phyloP scores from a whole-genome alignment of 2,329 filamentous ascomycete species.

The Lasiodiplodia theobromae region DNA sequence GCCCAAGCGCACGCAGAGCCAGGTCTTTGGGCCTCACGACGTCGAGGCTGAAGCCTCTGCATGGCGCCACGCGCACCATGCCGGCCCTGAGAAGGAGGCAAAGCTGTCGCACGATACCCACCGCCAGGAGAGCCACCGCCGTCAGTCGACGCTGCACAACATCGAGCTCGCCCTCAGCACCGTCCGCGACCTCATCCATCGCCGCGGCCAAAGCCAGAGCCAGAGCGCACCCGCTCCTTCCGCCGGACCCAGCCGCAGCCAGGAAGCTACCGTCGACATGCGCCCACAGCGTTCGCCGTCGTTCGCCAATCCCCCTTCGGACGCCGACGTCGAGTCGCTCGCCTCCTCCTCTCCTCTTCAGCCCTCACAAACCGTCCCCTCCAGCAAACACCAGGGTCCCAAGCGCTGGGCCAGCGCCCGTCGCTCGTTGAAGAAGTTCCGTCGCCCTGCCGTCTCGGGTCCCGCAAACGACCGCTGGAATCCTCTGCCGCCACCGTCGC shows the following conservation, averaged over 20 bases:
- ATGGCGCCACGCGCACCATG: constrained; percentile 27
- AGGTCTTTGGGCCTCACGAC: constrained; percentile 40
- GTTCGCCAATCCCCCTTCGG: constrained; percentile 19
- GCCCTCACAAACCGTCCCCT: constrained; percentile 12
- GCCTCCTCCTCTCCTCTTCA: constrained; percentile 25
- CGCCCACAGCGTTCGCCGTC: constrained; percentile 25
- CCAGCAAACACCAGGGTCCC: constrained; percentile 14
- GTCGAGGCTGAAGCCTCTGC: constrained; percentile 15
- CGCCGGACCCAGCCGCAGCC: constrained; percentile 23
- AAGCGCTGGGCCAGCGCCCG: constrained; percentile 30
- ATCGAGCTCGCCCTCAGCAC: constrained; percentile 27
- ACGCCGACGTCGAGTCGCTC: constrained; percentile 21
- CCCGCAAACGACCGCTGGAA: constrained; percentile 40
- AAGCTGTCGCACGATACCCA: constrained; percentile 29
- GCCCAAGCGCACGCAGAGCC: constrained; percentile 46
- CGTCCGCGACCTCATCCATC: constrained; percentile 28
- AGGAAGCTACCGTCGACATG: constrained; percentile 26
- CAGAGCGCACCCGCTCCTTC: constrained; percentile 6
- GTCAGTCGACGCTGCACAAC: constrained; percentile 27
- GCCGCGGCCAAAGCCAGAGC: constrained; percentile 11
- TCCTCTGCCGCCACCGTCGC: constrained; percentile 35
- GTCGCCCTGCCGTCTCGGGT: constrained; percentile 41
- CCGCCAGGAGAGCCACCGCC: constrained; percentile 15
- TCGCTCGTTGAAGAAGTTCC: constrained; percentile 27
- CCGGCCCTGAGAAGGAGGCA: constrained; percentile 24